Evolutionary conservation across 2,329 filamentous ascomycete species (phyloP).

Genomic region (Myriosclerotinia duriaeana): DNA sequence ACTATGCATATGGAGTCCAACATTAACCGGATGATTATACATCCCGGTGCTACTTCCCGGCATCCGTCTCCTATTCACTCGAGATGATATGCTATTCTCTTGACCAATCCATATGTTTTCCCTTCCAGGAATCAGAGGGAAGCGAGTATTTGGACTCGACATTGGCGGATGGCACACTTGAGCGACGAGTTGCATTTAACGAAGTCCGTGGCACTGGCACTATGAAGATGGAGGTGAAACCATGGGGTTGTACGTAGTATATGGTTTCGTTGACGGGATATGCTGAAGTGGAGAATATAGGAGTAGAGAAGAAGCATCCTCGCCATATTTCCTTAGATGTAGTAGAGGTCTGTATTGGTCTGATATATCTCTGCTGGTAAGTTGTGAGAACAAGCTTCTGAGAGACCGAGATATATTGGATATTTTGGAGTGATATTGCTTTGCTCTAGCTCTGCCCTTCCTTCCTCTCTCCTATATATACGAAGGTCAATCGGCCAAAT

Average conservation of each 20-base stretch:
- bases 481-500: not conserved
- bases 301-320: not conserved
- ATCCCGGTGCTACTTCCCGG: fast-evolving
- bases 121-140: not conserved
- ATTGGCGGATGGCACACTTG: not conserved
- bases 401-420: not conserved
- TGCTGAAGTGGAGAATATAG: not conserved
- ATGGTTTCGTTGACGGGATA: not conserved
- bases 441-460: not conserved
- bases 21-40: not conserved
- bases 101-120: not conserved
- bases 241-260: not conserved
- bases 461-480: not conserved
- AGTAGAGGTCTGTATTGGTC: not conserved
- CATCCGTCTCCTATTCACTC: not conserved
- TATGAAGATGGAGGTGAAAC: not conserved
- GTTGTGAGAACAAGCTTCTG: not conserved
- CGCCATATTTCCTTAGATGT: not conserved
- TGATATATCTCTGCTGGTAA: not conserved
- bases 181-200: not conserved
- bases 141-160: not conserved
- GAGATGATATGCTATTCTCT: not conserved
- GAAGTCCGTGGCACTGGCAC: not conserved
- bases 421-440: not conserved
- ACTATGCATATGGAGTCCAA: not conserved